Evolutionary conservation across 2,329 filamentous ascomycete species (phyloP).

Genomic region (Rhytidhysteron rufulum): DNA sequence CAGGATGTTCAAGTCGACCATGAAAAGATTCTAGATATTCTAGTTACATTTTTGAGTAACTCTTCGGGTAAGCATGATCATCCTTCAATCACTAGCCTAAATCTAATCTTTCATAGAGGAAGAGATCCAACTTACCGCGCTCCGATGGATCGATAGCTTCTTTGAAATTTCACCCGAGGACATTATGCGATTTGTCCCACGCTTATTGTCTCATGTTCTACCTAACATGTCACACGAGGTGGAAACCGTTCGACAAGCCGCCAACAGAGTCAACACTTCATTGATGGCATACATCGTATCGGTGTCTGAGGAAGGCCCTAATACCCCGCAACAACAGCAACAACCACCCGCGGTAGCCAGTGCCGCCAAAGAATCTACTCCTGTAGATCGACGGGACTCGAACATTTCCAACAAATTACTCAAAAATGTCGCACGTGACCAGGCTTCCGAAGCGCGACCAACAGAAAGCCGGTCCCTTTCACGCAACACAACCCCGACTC

Average conservation of each 20-base stretch:
- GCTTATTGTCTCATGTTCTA: conserved; percentile 84
- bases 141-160: conserved; percentile 94
- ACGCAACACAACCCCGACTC: conserved; percentile 37
- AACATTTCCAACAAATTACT: conserved; percentile 32
- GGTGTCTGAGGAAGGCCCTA: conserved; percentile 61
- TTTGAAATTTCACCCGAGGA: conserved; percentile 97
- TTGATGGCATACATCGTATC: conserved; percentile 94
- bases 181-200: conserved; percentile 89
- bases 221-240: conserved; percentile 91
- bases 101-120: conserved; percentile 59
- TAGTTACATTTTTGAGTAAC: conserved; percentile 84
- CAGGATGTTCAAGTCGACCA: conserved; percentile 96
- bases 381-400: conserved; percentile 34
- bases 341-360: conserved; percentile 37
- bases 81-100: conserved; percentile 10
- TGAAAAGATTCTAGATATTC: conserved; percentile 83
- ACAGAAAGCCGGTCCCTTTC: conserved; percentile 16
- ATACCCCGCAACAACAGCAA: conserved; percentile 37
- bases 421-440: conserved; percentile 32
- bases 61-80: conserved; percentile 59
- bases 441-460: conserved; percentile 22
- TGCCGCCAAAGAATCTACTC: conserved; percentile 40
- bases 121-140: conserved; percentile 82
- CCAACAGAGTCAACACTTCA: conserved; percentile 82
- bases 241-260: conserved; percentile 83